Evolutionary conservation across 1,284 basidiomycete genomes (phyloP).

Genomic region (Earliella scabrosa): DNA sequence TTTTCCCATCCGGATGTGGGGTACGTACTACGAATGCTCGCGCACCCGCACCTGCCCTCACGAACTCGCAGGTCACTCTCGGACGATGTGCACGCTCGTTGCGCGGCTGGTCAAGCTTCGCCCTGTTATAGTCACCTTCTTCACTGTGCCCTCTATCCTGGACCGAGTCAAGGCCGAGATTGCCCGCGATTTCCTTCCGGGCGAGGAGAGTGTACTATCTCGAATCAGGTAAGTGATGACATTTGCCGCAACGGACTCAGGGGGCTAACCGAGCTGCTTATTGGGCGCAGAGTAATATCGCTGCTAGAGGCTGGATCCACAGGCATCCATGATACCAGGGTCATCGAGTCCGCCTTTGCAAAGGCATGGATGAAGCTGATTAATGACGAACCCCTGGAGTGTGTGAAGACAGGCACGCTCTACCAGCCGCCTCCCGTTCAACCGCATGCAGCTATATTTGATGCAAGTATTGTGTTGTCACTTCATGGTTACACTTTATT

Average conservation of each 20-base stretch:
- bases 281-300: background rate
- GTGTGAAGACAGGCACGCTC: background rate
- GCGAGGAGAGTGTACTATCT: background rate
- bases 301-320: too few species aligned
- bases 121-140: slow-evolving; percentile 4
- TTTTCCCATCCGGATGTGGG: too few species aligned
- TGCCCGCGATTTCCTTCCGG: slow-evolving; percentile 4
- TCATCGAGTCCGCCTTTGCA: background rate
- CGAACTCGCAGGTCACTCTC: slow-evolving; percentile 14
- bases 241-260: background rate
- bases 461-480: too few species aligned
- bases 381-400: background rate
- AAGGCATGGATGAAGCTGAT: background rate
- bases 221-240: background rate
- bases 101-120: slow-evolving; percentile 8
- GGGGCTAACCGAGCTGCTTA: background rate
- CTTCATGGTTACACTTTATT: too few species aligned
- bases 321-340: background rate
- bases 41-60: too few species aligned
- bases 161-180: slow-evolving; percentile 8
- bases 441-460: background rate
- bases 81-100: slow-evolving; percentile 8
- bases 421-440: background rate
- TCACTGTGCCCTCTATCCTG: background rate
- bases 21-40: too few species aligned